Percentiles rank a stretch among this genome's conserved stretches.
Conservation (phyloP, 345 rosid species). For the Carallia pectinifolia region DNA sequence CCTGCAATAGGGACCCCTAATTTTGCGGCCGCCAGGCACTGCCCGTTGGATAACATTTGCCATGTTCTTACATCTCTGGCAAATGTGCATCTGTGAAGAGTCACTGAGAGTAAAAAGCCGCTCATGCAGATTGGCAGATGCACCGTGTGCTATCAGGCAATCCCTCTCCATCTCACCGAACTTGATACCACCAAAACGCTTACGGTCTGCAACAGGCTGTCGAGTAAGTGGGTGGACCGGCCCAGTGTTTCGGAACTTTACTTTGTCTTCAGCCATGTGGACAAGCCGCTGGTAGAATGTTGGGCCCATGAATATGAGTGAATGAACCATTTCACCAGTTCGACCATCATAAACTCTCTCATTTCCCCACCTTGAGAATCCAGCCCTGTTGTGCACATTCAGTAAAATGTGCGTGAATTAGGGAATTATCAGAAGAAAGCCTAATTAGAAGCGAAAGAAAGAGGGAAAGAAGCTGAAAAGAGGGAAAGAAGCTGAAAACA, state of each 20-base stretch:
- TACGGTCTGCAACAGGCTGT: slow-evolving; percentile 86
- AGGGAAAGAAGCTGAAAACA: too few species aligned
- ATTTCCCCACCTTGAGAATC: slow-evolving; percentile 83
- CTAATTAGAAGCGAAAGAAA: background rate
- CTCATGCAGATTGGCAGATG: slow-evolving; percentile 76
- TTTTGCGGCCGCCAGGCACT: slow-evolving; percentile 54
- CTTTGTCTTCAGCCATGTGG: slow-evolving; percentile 93
- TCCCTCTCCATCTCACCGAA: slow-evolving; percentile 95
- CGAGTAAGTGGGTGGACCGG: slow-evolving; percentile 90
- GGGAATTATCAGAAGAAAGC: background rate
- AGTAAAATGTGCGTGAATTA: background rate
- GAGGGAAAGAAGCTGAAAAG: too few species aligned
- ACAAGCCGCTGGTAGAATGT: slow-evolving; percentile 81
- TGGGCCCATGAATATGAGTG: slow-evolving; percentile 83
- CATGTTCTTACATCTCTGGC: slow-evolving; percentile 52
- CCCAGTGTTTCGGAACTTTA: slow-evolving; percentile 89
- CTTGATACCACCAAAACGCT: slow-evolving; percentile 81
- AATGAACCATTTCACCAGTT: slow-evolving; percentile 66
- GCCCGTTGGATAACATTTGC: slow-evolving; percentile 71
- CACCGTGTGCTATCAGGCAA: slow-evolving; percentile 86
- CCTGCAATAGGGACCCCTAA: slow-evolving; percentile 79
- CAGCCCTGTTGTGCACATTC: slow-evolving; percentile 51
- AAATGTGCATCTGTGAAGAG: slow-evolving; percentile 71
- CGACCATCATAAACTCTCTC: slow-evolving; percentile 80
- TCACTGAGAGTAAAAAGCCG: slow-evolving; percentile 80